phyloP scores from a whole-genome alignment of 345 rosid genomes.

The Streptanthus diversifolius region DNA sequence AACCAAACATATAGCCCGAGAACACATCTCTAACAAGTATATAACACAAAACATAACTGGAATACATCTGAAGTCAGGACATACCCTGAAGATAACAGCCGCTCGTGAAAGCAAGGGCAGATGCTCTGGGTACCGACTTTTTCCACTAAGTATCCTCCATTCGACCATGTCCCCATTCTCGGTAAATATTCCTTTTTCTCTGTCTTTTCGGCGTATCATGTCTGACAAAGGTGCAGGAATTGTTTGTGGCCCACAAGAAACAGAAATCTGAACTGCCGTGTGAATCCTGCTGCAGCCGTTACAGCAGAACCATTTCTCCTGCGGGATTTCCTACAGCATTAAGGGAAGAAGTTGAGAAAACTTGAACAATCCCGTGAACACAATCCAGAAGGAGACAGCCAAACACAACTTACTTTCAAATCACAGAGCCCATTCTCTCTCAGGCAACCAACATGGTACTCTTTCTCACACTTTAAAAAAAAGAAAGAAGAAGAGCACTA shows the following conservation, averaged over 20 bases:
- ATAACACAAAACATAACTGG: not conserved
- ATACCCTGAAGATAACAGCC: slow-evolving; percentile 84
- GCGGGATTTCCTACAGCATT: slow-evolving; percentile 66
- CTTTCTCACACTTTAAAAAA: slow-evolving; percentile 82
- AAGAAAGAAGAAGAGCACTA: slow-evolving; percentile 16
- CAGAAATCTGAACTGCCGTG: slow-evolving; percentile 51
- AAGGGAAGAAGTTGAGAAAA: slow-evolving; percentile 11
- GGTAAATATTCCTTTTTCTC: slow-evolving; percentile 60
- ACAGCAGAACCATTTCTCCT: slow-evolving; percentile 86
- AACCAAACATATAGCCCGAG: not conserved
- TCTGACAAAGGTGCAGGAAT: slow-evolving; percentile 49
- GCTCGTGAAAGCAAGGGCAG: slow-evolving; percentile 72
- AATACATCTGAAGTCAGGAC: slow-evolving; percentile 20
- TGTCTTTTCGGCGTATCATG: slow-evolving; percentile 57
- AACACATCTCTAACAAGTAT: slow-evolving; percentile 4
- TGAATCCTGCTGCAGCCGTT: slow-evolving; percentile 71
- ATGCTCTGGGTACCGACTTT: slow-evolving; percentile 65
- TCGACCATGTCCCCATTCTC: slow-evolving; percentile 46
- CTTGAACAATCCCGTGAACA: slow-evolving; percentile 14
- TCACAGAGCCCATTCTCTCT: slow-evolving; percentile 66
- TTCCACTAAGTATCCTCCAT: slow-evolving; percentile 82
- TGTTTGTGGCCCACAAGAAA: slow-evolving; percentile 55
- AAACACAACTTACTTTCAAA: slow-evolving; percentile 62
- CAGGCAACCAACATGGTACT: slow-evolving; percentile 92
- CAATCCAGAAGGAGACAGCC: not conserved